phyloP scores from a whole-genome alignment of 768 basidiomycete genomes.

The Obba rivulosa region DNA sequence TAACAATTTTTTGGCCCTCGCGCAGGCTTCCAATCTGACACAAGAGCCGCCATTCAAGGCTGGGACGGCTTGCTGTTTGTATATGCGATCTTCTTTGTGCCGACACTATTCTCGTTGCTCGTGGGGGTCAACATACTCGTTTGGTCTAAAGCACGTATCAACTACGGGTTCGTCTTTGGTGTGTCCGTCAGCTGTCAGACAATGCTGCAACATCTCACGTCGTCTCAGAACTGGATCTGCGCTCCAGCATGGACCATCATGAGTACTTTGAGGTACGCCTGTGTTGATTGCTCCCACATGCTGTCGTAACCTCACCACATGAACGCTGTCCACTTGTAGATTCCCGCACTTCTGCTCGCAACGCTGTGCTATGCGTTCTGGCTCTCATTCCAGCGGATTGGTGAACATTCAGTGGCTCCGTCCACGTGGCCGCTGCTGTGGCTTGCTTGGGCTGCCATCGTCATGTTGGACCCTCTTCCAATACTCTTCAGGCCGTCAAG shows the following conservation, averaged over 20 bases:
- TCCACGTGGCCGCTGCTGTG: slow-evolving; percentile 79
- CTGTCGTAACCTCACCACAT: not conserved
- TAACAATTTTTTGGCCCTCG: not conserved
- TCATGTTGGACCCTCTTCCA: slow-evolving; percentile 76
- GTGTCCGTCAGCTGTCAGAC: slow-evolving; percentile 10
- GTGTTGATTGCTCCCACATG: not conserved
- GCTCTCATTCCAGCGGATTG: slow-evolving; percentile 72
- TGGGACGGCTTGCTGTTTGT: slow-evolving; percentile 75
- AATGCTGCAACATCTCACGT: not conserved
- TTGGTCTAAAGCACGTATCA: slow-evolving; percentile 75
- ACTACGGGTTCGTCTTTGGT: slow-evolving; percentile 94
- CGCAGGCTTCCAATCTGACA: slow-evolving; percentile 51
- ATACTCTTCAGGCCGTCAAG: slow-evolving; percentile 57
- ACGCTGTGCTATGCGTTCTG: slow-evolving; percentile 77
- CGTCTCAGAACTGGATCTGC: slow-evolving; percentile 56
- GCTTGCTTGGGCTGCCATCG: slow-evolving; percentile 53
- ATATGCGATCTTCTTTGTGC: slow-evolving; percentile 71
- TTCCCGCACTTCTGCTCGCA: slow-evolving; percentile 75
- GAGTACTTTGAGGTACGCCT: slow-evolving; percentile 62
- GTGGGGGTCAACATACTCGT: slow-evolving; percentile 81
- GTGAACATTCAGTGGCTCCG: slow-evolving; percentile 48
- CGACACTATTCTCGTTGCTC: slow-evolving; percentile 67
- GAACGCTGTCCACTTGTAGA: slow-evolving; percentile 34
- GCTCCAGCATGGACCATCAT: slow-evolving; percentile 69
- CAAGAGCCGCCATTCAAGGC: slow-evolving; percentile 49